Percentiles rank a stretch among this genome's conserved stretches.
These are phyloP conservation scores for Pichia exigua DNA, from an alignment of 805 yeast genomes.

Conservation along the genomic window DNA sequence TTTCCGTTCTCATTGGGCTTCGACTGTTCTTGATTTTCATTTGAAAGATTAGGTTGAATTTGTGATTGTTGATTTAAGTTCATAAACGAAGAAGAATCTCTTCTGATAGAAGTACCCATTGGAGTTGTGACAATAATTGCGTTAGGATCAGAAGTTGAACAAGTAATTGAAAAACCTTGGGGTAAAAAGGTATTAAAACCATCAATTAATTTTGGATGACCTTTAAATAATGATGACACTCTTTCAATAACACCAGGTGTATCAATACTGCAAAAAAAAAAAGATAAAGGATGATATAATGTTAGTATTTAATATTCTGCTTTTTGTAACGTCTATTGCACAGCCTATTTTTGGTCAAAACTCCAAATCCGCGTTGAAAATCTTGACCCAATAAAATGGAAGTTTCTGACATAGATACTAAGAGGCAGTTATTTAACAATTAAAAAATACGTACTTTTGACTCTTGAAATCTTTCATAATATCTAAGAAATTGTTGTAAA, in stretches of 20 bases:
- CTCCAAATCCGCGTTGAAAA: neutral
- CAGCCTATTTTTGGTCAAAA: neutral
- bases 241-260: constrained; percentile 98
- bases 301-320: constrained; percentile 17
- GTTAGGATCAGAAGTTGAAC: constrained; percentile 87
- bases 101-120: constrained; percentile 73
- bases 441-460: constrained; percentile 48
- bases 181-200: constrained; percentile 98
- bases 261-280: constrained; percentile 48
- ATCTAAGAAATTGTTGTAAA: constrained; percentile 90
- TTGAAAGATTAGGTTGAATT: neutral
- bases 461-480: constrained; percentile 98
- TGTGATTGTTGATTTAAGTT: neutral
- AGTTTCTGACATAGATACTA: neutral
- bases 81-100: constrained; percentile 39
- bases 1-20: neutral
- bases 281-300: neutral
- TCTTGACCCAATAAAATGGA: neutral
- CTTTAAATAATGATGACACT: constrained; percentile 83
- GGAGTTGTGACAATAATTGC: constrained; percentile 96
- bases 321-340: neutral
- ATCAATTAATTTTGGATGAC: constrained; percentile 89
- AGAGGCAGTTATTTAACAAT: neutral
- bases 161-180: constrained; percentile 90
- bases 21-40: neutral